These are phyloP conservation scores for Nakazawaea anatomiae DNA, from an alignment of 805 yeast genomes.

Conservation along the genomic window DNA sequence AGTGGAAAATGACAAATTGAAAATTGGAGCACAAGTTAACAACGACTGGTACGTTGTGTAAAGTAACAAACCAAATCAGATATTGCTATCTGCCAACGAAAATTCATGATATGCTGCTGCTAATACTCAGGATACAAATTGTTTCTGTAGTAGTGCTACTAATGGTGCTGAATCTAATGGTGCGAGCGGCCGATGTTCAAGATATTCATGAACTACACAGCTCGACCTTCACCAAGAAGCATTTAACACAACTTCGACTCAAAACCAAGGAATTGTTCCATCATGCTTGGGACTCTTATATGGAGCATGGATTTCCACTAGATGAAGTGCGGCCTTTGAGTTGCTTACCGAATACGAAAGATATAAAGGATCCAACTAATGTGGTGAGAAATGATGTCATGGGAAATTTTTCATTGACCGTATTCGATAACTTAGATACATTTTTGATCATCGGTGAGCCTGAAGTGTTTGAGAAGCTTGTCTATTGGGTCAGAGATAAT, in stretches of 20 bases:
- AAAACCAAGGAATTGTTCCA: conserved; percentile 55
- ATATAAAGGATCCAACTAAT: conserved; percentile 45
- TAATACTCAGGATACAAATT: neutral
- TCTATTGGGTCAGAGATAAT: conserved; percentile 29
- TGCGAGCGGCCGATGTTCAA: neutral
- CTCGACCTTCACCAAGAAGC: conserved; percentile 20
- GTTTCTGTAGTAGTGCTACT: neutral
- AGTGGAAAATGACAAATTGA: neutral
- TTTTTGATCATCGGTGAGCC: conserved; percentile 66
- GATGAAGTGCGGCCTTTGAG: conserved; percentile 77
- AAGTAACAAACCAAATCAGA: too few relatives aligned
- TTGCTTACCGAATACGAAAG: conserved; percentile 66
- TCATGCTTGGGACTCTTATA: conserved; percentile 72
- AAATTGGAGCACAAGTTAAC: neutral
- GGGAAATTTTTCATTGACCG: conserved; percentile 77
- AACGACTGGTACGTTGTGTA: neutral
- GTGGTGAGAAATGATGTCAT: conserved; percentile 70
- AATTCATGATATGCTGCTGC: neutral
- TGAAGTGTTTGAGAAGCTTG: conserved; percentile 43
- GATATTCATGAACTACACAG: conserved; percentile 13
- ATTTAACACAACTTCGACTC: conserved; percentile 21
- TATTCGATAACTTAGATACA: conserved; percentile 77
- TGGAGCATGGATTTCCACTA: conserved; percentile 65
- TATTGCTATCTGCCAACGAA: neutral
- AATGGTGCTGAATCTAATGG: neutral